A percentile compares a stretch with the other conserved stretches of the same genome.
Evolutionary conservation across 2,329 filamentous ascomycete genomes (phyloP).

Genomic region (Aspergillus sojae): DNA sequence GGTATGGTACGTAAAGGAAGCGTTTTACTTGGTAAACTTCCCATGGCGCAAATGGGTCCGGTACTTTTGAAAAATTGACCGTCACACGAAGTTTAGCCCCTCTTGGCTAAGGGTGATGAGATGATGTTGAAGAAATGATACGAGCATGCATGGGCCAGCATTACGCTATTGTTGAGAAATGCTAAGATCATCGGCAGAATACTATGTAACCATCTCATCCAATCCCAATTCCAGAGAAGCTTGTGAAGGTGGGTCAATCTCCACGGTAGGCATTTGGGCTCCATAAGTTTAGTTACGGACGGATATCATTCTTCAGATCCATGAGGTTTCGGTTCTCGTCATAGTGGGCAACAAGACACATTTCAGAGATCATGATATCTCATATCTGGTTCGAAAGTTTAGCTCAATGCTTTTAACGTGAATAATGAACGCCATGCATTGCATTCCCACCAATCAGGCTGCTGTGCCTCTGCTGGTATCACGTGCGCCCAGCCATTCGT

Average conservation of each 20-base stretch:
- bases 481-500: conserved; percentile 4
- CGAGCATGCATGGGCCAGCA: not conserved
- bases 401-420: not conserved
- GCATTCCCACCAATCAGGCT: conserved; percentile 2
- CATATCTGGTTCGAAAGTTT: not conserved
- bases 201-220: not conserved
- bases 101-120: not conserved
- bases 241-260: conserved; percentile 2
- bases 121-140: not conserved
- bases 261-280: conserved; percentile 2
- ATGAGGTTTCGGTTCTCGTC: not conserved
- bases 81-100: not conserved
- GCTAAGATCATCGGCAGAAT: not conserved
- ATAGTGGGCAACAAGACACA: not conserved
- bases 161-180: not conserved
- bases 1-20: not conserved
- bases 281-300: not conserved
- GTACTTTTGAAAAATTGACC: not conserved
- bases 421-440: conserved; percentile 6
- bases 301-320: not conserved
- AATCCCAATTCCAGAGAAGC: not conserved
- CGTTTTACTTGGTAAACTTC: not conserved
- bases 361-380: not conserved
- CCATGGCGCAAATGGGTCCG: not conserved
- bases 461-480: not conserved